Base-by-base conservation (phyloP, 2,329 filamentous ascomycete genomes). In the Microsporum ferrugineum region DNA sequence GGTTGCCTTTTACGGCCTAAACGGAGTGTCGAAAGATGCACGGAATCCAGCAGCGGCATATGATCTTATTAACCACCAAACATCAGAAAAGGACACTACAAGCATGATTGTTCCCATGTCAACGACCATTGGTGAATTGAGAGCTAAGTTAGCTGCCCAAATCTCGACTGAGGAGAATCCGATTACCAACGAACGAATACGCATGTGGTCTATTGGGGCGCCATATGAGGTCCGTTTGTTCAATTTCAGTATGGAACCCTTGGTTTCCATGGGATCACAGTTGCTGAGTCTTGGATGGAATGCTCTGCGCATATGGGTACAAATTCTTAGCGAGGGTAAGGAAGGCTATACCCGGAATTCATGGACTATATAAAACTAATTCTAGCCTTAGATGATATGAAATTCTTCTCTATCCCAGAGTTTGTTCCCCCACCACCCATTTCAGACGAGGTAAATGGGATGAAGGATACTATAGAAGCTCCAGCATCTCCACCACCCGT, bases 41-140 rank as follows among this genome's bases (percentile, higher is more conserved):
- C 29, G 51, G n/a, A 55, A 55, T 29, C 51, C 51, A 2, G 51
- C 51, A 34, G 51, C 31, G 4, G 51, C 10, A 29, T 57, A 57
- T 34, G 55, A 57, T 17, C 2, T 57, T 29, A 43, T 57, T n/a
- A 12, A 57, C 8, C 34, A 27, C 6, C 31, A 31, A 7, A 39
- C 10, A 6, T 41, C 27, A 2, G 27, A 43, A 39, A 43, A 57
- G 55, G 36, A 43, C 17, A 39, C 55, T 6, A 34, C 6, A 34
- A 33, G 8, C 12, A n/a, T 57, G 36, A 71, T 63, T 7, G 59
- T 76, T 31, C 72, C 74, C 2, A 65, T 68, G 6, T 67, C 68
- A 4, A 71, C 70, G 3, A 70, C 69, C 5, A 63, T 76, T 23
- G 68, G 66, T 1, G 74, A 75, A 12, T 67, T 76, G 6, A 72